Base-by-base conservation (phyloP, 2,329 filamentous ascomycete species). In the Biscogniauxia marginata region DNA sequence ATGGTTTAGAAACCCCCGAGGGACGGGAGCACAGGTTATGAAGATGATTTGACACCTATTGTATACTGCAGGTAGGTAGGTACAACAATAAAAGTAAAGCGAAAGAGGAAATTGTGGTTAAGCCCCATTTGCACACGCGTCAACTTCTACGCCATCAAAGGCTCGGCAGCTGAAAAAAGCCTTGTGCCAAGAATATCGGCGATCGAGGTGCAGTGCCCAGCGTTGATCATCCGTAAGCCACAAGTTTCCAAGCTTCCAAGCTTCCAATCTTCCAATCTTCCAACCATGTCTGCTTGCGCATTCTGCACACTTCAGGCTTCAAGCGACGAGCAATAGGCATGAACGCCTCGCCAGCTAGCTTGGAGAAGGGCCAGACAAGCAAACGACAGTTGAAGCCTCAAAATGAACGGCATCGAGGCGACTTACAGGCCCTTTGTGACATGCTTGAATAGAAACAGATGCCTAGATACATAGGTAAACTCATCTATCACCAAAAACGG, bases 401-500 rank as follows among this genome's bases (percentile, higher is more conserved):
- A 19, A 8, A 64, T 65, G 59, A 20, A 54, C 48, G 49, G 49
- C 50, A 57, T 62, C 25, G 55, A 61, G 52, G 20, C 46, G n/a
- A 50, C 43, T 7, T 64, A 57, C 56, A 60, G 53, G 46, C 58
- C 58, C 18, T 52, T 62, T 30, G 30, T 66, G 16, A 45, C 56
- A 22, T 64, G 62, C 47, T 51, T 65, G 49, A 64, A 64, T 53
- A 56, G 65, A 45, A 21, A 53, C 25, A 57, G 55, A 50, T 67
- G 61, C 58, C 60, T 19, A 54, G 56, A 44, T 59, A 62, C 39
- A 53, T 58, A n/a, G n/a, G n/a, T n/a, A 7, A 50, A 54, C 16
- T 60, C 53, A 19, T 54, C 54, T 20, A 44, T 62, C 16, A 43
- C 50, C 9, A 52, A 58, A n/a, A 58, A 63, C 16, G 58, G 57